phyloP scores from a whole-genome alignment of 2,329 filamentous ascomycete species.

The Microascus cirrosus region DNA sequence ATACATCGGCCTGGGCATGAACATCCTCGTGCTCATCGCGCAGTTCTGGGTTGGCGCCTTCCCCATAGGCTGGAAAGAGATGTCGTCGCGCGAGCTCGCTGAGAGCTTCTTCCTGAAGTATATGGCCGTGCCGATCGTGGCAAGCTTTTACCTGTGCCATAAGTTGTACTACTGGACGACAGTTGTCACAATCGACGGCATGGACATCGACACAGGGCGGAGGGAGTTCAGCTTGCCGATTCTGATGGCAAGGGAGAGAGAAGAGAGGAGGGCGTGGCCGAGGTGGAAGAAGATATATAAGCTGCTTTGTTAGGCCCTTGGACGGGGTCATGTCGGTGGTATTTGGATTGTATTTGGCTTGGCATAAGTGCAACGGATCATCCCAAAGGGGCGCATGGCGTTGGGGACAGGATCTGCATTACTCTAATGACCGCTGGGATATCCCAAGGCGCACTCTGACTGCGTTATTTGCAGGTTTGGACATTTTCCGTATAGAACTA shows the following conservation, averaged over 20 bases:
- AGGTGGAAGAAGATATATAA: conserved; percentile 68
- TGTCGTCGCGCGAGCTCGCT: conserved; percentile 33
- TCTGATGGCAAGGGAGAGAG: conserved; percentile 67
- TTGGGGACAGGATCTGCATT: not conserved
- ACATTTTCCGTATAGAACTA: too few species aligned
- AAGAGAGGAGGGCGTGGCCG: conserved; percentile 63
- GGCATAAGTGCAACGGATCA: not conserved
- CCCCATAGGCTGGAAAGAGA: conserved; percentile 48
- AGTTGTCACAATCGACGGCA: conserved; percentile 57
- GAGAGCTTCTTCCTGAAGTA: conserved; percentile 65
- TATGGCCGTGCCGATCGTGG: conserved; percentile 57
- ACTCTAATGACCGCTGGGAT: not conserved
- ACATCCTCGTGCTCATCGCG: conserved; percentile 62
- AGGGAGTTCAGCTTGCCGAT: conserved; percentile 74
- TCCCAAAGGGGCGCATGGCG: not conserved
- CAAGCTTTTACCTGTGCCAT: conserved; percentile 59
- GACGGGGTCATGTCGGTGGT: not conserved
- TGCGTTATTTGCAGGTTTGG: too few species aligned
- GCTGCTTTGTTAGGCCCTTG: conserved; percentile 46
- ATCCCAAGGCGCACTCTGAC: too few species aligned
- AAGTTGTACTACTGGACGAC: conserved; percentile 64
- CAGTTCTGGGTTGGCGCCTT: conserved; percentile 85
- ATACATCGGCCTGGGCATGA: conserved; percentile 68
- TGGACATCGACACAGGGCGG: conserved; percentile 80
- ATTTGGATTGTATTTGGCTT: not conserved